Evolutionary conservation across 495 filamentous ascomycete genomes (phyloP).

Genomic region (Penicillium herquei): DNA sequence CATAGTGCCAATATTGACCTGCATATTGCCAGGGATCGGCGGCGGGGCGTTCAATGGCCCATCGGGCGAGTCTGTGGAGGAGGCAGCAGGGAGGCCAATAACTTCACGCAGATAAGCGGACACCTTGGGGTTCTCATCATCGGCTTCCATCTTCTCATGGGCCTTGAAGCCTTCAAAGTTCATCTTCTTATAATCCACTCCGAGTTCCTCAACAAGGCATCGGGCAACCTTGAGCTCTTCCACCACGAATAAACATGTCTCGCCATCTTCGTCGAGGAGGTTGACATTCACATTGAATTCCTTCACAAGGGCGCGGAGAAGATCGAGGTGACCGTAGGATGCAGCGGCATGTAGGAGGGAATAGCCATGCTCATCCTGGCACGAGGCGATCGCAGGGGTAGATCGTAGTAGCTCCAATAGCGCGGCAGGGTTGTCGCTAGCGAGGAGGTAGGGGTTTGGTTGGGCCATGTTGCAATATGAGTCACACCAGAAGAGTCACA

Average conservation of each 20-base stretch:
- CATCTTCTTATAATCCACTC: constrained; percentile 58
- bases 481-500: constrained; percentile 1
- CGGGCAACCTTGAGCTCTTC: constrained; percentile 75
- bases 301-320: constrained; percentile 73
- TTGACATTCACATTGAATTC: constrained; percentile 77
- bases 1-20: constrained; percentile 65
- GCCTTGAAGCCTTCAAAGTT: constrained; percentile 70
- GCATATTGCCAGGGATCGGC: constrained; percentile 64
- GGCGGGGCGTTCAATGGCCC: constrained; percentile 42
- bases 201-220: constrained; percentile 77
- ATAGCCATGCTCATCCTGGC: constrained; percentile 81
- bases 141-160: constrained; percentile 65
- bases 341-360: constrained; percentile 88
- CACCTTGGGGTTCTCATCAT: constrained; percentile 67
- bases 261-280: constrained; percentile 80
- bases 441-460: constrained; percentile 73
- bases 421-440: constrained; percentile 67
- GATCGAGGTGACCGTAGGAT: constrained; percentile 82
- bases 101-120: constrained; percentile 62
- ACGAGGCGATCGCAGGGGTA: constrained; percentile 63
- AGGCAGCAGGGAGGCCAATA: constrained; percentile 32
- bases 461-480: constrained; percentile 41
- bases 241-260: constrained; percentile 84
- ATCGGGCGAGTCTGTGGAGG: constrained; percentile 19
- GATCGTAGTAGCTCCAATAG: constrained; percentile 65